Evolutionary conservation across 441 rosid genomes (phyloP), one percentile per base, ranked within the genome.

Genomic region (Syzygium syzygioides): DNA sequence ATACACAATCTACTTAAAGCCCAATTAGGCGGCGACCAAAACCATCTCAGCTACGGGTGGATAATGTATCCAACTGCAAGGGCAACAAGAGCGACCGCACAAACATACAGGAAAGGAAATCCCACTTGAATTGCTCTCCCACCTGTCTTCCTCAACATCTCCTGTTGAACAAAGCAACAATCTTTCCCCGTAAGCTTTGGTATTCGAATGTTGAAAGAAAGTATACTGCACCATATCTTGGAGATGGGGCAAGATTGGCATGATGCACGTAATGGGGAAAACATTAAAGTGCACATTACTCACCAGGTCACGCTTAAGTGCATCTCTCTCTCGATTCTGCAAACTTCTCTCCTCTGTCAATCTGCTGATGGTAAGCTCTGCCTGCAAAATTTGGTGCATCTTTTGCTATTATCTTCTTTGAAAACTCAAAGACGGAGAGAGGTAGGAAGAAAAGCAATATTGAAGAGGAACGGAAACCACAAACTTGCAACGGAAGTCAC

Each of bases 91-190:
- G 94, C 92, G 9, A 93, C 95, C 90, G 79, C 68, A 85, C 92
- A 93, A 86, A 94, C 94, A 87, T 90, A 92, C 15, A 94, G 88
- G 76, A 93, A 88, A 5, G 96, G 95, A 84, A 93, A 94, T 53
- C 96, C 95, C 55, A 87, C 91, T 76, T 91, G 92, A 56, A 90
- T 52, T 88, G 80, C 94, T 90, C 88, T 91, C 17, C 32, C 56
- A 3, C 12, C 87, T 14, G 85, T 89, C 90, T 92, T 91, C 90
- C 79, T 92, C 83, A 93, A 89, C 53, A 86, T 45, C 66, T 94
- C 94, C 95, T 89, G 87, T 86, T 26, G 14, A 56, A 17, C 55
- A 79, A 37, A 48, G 83, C 10, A 6, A 59, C 28, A 12, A 18
- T 30, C 79, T 45, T n/a, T 48, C 20, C 86, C 54, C 23, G 17